phyloP scores from a whole-genome alignment of 2,329 filamentous ascomycete genomes.

The Sclerotinia subarctica region DNA sequence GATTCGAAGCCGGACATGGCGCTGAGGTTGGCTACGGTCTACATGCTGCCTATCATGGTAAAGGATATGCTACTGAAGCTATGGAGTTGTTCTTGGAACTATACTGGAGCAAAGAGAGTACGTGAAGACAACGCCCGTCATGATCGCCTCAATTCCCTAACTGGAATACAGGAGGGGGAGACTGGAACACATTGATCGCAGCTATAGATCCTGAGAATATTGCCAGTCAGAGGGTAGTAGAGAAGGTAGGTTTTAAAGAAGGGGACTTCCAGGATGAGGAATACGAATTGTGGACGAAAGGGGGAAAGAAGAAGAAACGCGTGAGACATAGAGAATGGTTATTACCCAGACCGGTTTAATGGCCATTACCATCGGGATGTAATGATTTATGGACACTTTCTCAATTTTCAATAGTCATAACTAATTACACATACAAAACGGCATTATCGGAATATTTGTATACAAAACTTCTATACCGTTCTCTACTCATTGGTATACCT shows the following conservation, averaged over 20 bases:
- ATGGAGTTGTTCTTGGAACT: constrained; percentile 23
- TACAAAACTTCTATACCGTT: too few relatives aligned
- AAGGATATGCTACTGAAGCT: constrained; percentile 29
- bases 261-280: constrained; percentile 22
- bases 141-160: background rate
- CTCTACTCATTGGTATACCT: background rate
- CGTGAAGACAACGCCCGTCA: background rate
- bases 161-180: constrained; percentile 6
- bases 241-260: constrained; percentile 29
- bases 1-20: constrained; percentile 22
- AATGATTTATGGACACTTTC: background rate
- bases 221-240: constrained; percentile 28
- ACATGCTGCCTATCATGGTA: constrained; percentile 22
- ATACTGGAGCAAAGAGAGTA: constrained; percentile 19
- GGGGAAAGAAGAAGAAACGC: background rate
- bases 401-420: background rate
- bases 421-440: background rate
- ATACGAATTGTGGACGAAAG: background rate
- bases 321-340: constrained; percentile 17
- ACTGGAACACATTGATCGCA: constrained; percentile 20
- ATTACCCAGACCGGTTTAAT: background rate
- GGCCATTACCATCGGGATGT: background rate
- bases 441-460: background rate
- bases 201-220: constrained; percentile 28
- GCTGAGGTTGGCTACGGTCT: constrained; percentile 28